These are phyloP conservation scores for Cyberlindnera misumaiensis DNA, from an alignment of 805 yeast species.

Conservation along the genomic window DNA sequence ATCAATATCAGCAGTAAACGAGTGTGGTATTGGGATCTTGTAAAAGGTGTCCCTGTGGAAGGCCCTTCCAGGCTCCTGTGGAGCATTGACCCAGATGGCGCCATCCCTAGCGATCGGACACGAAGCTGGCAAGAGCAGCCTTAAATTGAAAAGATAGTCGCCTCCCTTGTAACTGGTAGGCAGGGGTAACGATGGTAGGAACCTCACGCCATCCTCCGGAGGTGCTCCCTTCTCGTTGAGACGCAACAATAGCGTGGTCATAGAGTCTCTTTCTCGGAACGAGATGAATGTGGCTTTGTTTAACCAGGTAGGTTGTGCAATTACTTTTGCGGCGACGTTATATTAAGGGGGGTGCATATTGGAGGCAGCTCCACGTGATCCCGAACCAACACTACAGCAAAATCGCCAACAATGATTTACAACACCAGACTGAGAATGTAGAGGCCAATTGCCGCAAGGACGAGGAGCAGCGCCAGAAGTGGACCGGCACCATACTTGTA, in stretches of 20 bases:
- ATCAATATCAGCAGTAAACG: slow-evolving; percentile 57
- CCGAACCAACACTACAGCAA: no score
- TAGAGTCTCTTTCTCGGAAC: no score
- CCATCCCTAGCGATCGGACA: slow-evolving; percentile 68
- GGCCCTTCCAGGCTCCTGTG: slow-evolving; percentile 32
- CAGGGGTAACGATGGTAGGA: slow-evolving; percentile 32
- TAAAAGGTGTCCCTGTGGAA: slow-evolving; percentile 56
- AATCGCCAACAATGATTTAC: no score
- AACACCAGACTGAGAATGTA: slow-evolving; percentile 19
- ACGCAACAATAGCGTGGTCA: slow-evolving; percentile 28
- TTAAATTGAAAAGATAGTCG: slow-evolving; percentile 42
- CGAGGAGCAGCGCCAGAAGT: slow-evolving; percentile 26
- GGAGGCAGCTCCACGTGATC: no score
- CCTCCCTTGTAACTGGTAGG: slow-evolving; percentile 31
- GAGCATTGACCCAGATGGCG: slow-evolving; percentile 66
- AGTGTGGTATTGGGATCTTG: slow-evolving; percentile 42
- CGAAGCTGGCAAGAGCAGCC: slow-evolving; percentile 68
- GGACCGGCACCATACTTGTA: slow-evolving; percentile 38
- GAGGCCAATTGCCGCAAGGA: slow-evolving; percentile 25
- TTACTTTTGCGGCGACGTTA: not conserved
- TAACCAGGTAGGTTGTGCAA: not conserved
- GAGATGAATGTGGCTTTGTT: no score
- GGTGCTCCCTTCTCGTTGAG: slow-evolving; percentile 30
- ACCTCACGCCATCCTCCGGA: slow-evolving; percentile 31
- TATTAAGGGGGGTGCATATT: no score